A percentile compares a stretch with the other conserved stretches of the same genome.
These are phyloP conservation scores for Agrostemma githago DNA, from an alignment of 148 eudicot genomes.

Conservation along the genomic window DNA sequence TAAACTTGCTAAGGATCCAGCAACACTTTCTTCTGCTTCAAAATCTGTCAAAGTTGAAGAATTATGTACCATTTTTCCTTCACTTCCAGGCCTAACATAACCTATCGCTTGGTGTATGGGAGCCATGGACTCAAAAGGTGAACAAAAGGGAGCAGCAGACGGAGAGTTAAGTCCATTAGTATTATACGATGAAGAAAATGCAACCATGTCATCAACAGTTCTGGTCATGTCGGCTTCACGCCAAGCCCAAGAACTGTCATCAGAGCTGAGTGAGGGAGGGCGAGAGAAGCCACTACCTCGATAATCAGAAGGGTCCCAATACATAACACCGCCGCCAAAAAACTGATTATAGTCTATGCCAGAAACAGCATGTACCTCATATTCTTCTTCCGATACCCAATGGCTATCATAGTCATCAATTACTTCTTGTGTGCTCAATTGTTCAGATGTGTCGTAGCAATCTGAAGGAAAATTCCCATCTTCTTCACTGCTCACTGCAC, in stretches of 20 bases:
- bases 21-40: slow-evolving; percentile 55
- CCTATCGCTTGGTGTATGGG: slow-evolving; percentile 68
- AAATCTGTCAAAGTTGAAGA: slow-evolving; percentile 59
- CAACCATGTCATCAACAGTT: slow-evolving; percentile 98
- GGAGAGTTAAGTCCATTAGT: slow-evolving; percentile 93
- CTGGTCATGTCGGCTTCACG: slow-evolving; percentile 90
- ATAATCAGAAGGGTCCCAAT: slow-evolving; percentile 92
- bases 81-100: slow-evolving; percentile 76
- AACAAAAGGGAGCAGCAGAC: slow-evolving; percentile 82
- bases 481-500: slow-evolving; percentile 47
- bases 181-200: slow-evolving; percentile 85
- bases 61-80: slow-evolving; percentile 62
- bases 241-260: slow-evolving; percentile 98
- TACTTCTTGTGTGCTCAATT: slow-evolving; percentile 48
- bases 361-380: slow-evolving; percentile 64
- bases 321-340: slow-evolving; percentile 97
- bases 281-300: slow-evolving; percentile 81
- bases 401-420: slow-evolving; percentile 75
- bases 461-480: slow-evolving; percentile 62
- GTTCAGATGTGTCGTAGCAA: slow-evolving; percentile 55
- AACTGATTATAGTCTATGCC: slow-evolving; percentile 85
- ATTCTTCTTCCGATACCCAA: slow-evolving; percentile 94
- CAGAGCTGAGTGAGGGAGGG: slow-evolving; percentile 97
- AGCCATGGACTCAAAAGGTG: slow-evolving; percentile 82
- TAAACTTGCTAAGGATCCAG: slow-evolving; percentile 41